These are phyloP conservation scores for Syncephalastrum sp. DNA, from an alignment of 371 early-diverging fungal species.

Conservation along the genomic window DNA sequence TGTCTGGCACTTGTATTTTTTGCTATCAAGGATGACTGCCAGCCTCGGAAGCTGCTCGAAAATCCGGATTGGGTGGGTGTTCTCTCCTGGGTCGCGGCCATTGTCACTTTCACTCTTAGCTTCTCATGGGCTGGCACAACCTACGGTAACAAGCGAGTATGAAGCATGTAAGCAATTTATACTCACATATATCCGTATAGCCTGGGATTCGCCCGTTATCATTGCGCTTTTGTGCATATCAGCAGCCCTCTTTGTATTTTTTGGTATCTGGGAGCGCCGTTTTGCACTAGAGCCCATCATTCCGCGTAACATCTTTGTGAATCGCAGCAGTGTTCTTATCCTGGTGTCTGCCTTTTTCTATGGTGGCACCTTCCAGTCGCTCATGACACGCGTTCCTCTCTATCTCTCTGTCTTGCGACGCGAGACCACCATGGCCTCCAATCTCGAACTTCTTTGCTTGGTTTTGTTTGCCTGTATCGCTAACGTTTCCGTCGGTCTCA, in stretches of 20 bases:
- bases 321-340: constrained; percentile 50
- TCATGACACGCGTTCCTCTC: constrained; percentile 44
- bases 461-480: constrained; percentile 42
- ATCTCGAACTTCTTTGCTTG: constrained; percentile 35
- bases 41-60: constrained; percentile 5
- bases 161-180: not conserved
- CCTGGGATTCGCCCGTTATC: constrained; percentile 47
- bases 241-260: constrained; percentile 28
- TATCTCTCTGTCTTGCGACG: constrained; percentile 38
- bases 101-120: constrained; percentile 30
- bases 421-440: constrained; percentile 34
- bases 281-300: constrained; percentile 48
- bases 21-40: constrained; percentile 12
- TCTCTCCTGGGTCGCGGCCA: constrained; percentile 26
- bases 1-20: constrained; percentile 21
- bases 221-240: constrained; percentile 49
- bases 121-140: constrained; percentile 45
- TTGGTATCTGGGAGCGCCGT: constrained; percentile 43
- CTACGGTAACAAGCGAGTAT: constrained; percentile 18
- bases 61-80: constrained; percentile 29
- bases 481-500: constrained; percentile 33
- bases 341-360: constrained; percentile 35
- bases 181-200: not conserved
- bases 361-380: constrained; percentile 43
- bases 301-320: constrained; percentile 47